Conservation (phyloP, 2,329 filamentous ascomycete genomes). For the Colletotrichum tanaceti region DNA sequence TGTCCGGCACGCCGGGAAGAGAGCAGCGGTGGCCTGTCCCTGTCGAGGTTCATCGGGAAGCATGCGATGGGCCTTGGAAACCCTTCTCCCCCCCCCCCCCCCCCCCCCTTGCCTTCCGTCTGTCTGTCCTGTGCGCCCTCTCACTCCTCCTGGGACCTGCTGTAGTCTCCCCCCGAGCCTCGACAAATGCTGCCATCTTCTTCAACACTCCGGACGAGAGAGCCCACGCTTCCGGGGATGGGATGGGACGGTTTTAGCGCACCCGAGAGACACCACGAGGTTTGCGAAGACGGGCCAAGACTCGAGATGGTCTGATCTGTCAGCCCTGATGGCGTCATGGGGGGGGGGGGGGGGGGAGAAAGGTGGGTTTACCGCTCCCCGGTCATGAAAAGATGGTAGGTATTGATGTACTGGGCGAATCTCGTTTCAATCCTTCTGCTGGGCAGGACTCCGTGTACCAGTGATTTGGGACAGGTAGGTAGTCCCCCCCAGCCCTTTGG, state of each 20-base stretch:
- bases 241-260: neutral
- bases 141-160: neutral
- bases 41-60: slow-evolving; percentile 35
- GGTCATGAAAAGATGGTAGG: too few relatives aligned
- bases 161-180: neutral
- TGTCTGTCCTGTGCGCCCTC: neutral
- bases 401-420: too few relatives aligned
- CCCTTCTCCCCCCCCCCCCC: neutral
- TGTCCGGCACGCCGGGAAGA: slow-evolving; percentile 31
- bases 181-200: neutral
- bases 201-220: slow-evolving; percentile 8
- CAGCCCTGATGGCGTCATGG: slow-evolving; percentile 6
- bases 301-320: neutral
- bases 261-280: slow-evolving; percentile 1
- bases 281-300: slow-evolving; percentile 4
- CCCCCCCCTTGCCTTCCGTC: too few relatives aligned
- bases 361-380: neutral
- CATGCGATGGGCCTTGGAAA: slow-evolving; percentile 1
- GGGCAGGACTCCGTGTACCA: slow-evolving; percentile 4
- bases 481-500: neutral
- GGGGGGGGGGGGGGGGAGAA: too few relatives aligned
- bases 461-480: slow-evolving; percentile 3
- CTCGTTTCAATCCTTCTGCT: neutral
- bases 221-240: too few relatives aligned
- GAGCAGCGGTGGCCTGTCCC: slow-evolving; percentile 32